These are phyloP conservation scores for Colletotrichum simmondsii DNA, from an alignment of 2,329 filamentous ascomycete species.

Conservation along the genomic window DNA sequence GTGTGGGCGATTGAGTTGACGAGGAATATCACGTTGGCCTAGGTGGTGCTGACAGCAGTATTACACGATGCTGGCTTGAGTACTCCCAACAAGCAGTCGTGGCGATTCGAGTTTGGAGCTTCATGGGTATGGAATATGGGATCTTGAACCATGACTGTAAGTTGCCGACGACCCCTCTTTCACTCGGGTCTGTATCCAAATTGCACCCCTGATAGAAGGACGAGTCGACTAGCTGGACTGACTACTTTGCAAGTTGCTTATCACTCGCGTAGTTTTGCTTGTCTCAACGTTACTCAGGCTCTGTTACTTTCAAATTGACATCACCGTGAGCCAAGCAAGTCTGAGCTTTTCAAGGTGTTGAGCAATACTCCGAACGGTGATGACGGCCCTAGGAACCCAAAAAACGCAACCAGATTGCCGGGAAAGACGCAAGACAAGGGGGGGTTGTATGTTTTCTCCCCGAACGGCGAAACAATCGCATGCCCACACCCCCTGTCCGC, in stretches of 20 bases:
- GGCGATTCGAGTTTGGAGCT: background rate
- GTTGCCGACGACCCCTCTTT: background rate
- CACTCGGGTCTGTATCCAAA: background rate
- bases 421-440: constrained; percentile 12
- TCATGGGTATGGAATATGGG: background rate
- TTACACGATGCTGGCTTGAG: background rate
- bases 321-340: background rate
- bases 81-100: background rate
- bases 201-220: background rate
- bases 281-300: background rate
- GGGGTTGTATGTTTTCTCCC: background rate
- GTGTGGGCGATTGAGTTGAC: background rate
- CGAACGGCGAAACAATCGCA: background rate
- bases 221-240: background rate
- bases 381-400: background rate
- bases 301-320: background rate
- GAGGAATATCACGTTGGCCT: background rate
- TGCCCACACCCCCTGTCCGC: constrained; percentile 6
- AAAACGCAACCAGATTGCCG: constrained; percentile 21
- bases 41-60: background rate
- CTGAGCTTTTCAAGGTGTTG: background rate
- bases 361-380: background rate
- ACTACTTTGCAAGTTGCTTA: background rate
- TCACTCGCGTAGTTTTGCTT: background rate
- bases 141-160: background rate